Base-by-base conservation (phyloP, 2,329 filamentous ascomycete genomes). In the Stachybotrys elegans region DNA sequence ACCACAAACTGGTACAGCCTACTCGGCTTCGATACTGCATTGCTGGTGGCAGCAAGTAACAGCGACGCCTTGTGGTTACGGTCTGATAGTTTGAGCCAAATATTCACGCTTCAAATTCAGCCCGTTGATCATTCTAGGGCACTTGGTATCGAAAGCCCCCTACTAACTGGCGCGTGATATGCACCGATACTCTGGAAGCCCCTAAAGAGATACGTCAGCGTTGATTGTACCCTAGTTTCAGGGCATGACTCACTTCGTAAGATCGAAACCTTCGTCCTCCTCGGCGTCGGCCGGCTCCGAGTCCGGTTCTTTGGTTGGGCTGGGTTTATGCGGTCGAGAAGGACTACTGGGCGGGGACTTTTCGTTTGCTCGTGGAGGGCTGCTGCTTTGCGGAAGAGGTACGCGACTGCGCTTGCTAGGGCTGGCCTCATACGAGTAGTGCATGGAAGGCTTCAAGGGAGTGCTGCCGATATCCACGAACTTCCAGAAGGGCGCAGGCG, bases 401-500 rank as follows among this genome's bases (percentile, higher is more conserved):
- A 63, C 63, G 31, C 31, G 31, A 7, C 31, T 57, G 14, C 61
- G 57, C 57, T 82, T 83, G 7, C 73, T 74, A 2, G 81, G 81
- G 54, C 80, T 84, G 32, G 75, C 59, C 48, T 84, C 80, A 45
- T 78, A 80, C 6, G 50, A 41, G 13, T 52, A 55, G 4, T 68
- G 62, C 1, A 62, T 56, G 4, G 65, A 54, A 13, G 71, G 66
- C 53, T 72, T 71, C 43, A 86, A 69, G 2, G 87, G 87, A 2
- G 86, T 91, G 62, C 82, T 88, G 21, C 79, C 78, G 47, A 88
- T 78, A 51, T 90, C 86, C 32, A 86, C 83, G 63, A 87, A 93
- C 62, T 88, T 90, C 88, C 88, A 94, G 63, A 94, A 93, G 0
- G 88, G 87, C 1, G 88, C 88, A 0, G 88, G 88, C 23, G 86